Conservation (phyloP, 106 monocot species). For the Xerophyta viscosa region DNA sequence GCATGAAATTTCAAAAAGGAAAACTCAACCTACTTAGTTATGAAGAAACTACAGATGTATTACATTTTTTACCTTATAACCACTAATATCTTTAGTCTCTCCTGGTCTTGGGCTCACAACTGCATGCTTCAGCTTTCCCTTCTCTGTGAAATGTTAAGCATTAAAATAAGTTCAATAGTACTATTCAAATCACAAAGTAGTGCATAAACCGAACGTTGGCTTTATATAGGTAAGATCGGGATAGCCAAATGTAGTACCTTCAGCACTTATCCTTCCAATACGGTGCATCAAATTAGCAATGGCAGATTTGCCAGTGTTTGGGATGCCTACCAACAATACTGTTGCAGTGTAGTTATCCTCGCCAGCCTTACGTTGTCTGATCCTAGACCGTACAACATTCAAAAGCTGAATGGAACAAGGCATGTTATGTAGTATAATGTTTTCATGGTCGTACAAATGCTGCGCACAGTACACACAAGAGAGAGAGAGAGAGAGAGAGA, state of each 20-base stretch:
- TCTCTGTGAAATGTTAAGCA: too few relatives aligned
- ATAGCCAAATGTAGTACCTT: too few relatives aligned
- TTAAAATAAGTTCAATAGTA: too few relatives aligned
- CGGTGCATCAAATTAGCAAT: conserved; percentile 72
- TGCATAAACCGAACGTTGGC: too few relatives aligned
- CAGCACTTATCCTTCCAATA: conserved; percentile 70
- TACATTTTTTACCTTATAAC: conserved; percentile 51
- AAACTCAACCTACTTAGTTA: background rate
- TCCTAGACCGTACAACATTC: conserved; percentile 31
- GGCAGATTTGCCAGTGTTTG: conserved; percentile 89
- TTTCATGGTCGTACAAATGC: too few relatives aligned
- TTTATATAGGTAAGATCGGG: too few relatives aligned
- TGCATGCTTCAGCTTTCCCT: conserved; percentile 88
- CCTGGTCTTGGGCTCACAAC: conserved; percentile 63
- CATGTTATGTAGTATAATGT: too few relatives aligned
- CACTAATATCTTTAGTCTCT: conserved; percentile 73
- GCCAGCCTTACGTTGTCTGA: conserved; percentile 35
- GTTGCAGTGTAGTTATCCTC: conserved; percentile 42
- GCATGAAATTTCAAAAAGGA: too few relatives aligned
- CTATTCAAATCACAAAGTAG: too few relatives aligned
- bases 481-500: too few relatives aligned
- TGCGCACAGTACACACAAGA: too few relatives aligned
- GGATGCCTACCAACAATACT: conserved; percentile 67
- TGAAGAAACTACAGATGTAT: background rate
- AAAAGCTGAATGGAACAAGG: conserved; percentile 37